A percentile compares a stretch with the other conserved stretches of the same genome.
Conservation (phyloP, 805 yeast genomes). For the Komagataella pseudopastoris region DNA sequence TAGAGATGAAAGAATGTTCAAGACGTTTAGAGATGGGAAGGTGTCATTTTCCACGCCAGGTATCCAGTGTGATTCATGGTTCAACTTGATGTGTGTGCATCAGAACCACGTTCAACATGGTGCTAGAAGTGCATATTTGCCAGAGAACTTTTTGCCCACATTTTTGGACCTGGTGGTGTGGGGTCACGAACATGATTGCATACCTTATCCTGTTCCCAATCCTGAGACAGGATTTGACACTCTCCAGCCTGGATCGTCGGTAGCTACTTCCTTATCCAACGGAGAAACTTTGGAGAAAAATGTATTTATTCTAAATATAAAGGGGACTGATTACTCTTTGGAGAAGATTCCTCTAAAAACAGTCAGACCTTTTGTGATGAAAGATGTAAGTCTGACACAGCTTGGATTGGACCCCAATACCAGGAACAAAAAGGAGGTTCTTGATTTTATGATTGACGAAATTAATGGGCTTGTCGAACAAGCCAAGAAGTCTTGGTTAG, state of each 20-base stretch:
- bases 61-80: constrained; percentile 52
- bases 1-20: constrained; percentile 75
- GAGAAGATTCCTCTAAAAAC: constrained; percentile 54
- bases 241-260: constrained; percentile 86
- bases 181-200: constrained; percentile 98
- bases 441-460: constrained; percentile 41
- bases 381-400: constrained; percentile 41
- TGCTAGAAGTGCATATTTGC: constrained; percentile 68
- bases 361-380: constrained; percentile 74
- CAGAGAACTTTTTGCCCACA: constrained; percentile 71
- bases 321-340: constrained; percentile 38
- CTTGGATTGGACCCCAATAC: constrained; percentile 46
- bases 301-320: constrained; percentile 57
- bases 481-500: constrained; percentile 39
- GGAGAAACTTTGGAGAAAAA: constrained; percentile 71
- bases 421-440: constrained; percentile 46
- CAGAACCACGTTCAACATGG: constrained; percentile 75
- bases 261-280: constrained; percentile 80
- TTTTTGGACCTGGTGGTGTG: constrained; percentile 78
- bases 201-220: constrained; percentile 52
- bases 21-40: constrained; percentile 69
- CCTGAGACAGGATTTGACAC: constrained; percentile 57
- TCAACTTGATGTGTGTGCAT: constrained; percentile 75
- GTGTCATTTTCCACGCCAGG: constrained; percentile 70
- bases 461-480: constrained; percentile 54